A percentile compares a stretch with the other conserved stretches of the same genome.
Evolutionary conservation across 1,284 basidiomycete species (phyloP).

Genomic region (Coriolopsis trogii): DNA sequence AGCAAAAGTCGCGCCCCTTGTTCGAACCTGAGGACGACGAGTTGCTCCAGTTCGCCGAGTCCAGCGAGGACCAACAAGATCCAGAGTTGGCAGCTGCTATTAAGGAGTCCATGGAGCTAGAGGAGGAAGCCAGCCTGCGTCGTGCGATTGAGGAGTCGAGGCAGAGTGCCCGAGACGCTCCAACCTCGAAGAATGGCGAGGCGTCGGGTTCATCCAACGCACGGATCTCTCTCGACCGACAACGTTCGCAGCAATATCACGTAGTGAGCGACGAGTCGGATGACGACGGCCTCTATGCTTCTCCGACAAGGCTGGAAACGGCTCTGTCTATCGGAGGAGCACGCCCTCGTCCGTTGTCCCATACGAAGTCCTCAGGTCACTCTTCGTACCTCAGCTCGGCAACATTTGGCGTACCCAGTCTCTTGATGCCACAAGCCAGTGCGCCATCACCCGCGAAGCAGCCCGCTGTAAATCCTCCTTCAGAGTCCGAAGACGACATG

Average conservation of each 20-base stretch:
- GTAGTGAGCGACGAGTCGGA: constrained; percentile 19
- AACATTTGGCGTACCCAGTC: constrained; percentile 25
- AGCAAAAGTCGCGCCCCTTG: constrained; percentile 43
- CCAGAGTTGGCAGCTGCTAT: constrained; percentile 58
- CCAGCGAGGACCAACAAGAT: constrained; percentile 44
- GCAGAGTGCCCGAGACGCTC: constrained; percentile 4
- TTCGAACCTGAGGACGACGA: constrained; percentile 62
- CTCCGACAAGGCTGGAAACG: constrained; percentile 61
- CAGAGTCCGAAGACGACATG: constrained; percentile 42
- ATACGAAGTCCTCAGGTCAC: constrained; percentile 1
- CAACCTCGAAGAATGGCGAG: constrained; percentile 21
- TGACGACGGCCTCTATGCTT: constrained; percentile 47
- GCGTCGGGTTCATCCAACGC: constrained; percentile 26
- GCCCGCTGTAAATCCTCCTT: neutral
- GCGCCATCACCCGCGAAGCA: neutral
- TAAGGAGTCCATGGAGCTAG: constrained; percentile 54
- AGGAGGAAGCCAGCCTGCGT: constrained; percentile 36
- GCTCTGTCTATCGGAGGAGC: constrained; percentile 66
- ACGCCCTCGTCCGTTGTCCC: constrained; percentile 33
- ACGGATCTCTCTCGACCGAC: constrained; percentile 2
- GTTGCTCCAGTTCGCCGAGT: constrained; percentile 23
- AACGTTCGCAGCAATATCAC: constrained; percentile 9
- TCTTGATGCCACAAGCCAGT: constrained; percentile 20
- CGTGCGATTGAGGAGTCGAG: constrained; percentile 37
- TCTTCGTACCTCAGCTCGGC: constrained; percentile 12